These are phyloP conservation scores for Ophiocordyceps camponoti-saundersi DNA, from an alignment of 2,329 filamentous ascomycete genomes.

Conservation along the genomic window DNA sequence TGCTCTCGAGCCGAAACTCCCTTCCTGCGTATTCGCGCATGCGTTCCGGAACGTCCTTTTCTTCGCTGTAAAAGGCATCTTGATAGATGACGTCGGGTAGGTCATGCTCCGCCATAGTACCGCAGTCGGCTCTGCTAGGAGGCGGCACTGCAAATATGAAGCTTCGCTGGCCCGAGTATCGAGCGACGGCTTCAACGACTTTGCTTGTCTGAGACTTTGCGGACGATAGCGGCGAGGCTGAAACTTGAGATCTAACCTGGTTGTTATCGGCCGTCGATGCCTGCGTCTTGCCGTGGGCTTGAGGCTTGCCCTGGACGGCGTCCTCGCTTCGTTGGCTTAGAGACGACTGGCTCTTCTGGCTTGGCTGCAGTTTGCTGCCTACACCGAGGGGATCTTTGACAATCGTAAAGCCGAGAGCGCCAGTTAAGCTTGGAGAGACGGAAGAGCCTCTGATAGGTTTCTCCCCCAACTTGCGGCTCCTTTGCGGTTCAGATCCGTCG, in stretches of 20 bases:
- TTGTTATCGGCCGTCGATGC: not conserved
- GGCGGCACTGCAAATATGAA: constrained; percentile 13
- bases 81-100: constrained; percentile 61
- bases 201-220: not conserved
- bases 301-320: constrained; percentile 7
- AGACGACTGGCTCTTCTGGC: constrained; percentile 35
- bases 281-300: constrained; percentile 5
- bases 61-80: constrained; percentile 70
- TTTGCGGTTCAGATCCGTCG: not conserved
- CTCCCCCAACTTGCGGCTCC: too few species aligned
- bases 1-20: constrained; percentile 64
- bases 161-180: constrained; percentile 1
- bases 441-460: not conserved
- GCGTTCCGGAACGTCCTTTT: constrained; percentile 64
- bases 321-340: constrained; percentile 32
- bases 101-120: constrained; percentile 8
- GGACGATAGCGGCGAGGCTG: not conserved
- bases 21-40: constrained; percentile 72
- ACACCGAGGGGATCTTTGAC: constrained; percentile 62
- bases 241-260: not conserved
- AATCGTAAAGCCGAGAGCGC: constrained; percentile 46
- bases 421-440: constrained; percentile 13
- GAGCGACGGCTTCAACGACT: not conserved
- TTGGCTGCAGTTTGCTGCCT: constrained; percentile 44
- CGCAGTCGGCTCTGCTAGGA: constrained; percentile 6